Evolutionary conservation across 2,329 filamentous ascomycete genomes (phyloP).

Genomic region (Beauveria australis): DNA sequence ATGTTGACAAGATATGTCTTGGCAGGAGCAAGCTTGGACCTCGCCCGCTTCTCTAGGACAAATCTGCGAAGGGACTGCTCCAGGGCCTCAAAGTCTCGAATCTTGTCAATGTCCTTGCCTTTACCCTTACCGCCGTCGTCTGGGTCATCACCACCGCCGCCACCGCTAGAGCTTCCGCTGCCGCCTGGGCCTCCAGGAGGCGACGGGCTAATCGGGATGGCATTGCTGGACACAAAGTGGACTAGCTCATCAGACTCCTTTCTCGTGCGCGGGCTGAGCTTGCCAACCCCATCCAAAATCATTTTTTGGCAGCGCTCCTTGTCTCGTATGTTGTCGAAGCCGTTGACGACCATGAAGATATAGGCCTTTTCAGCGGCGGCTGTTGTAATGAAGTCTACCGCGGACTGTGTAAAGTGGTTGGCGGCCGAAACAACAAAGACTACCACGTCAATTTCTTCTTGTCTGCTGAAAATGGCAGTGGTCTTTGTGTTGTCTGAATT

Average conservation of each 20-base stretch:
- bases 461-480: slow-evolving; percentile 90
- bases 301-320: slow-evolving; percentile 85
- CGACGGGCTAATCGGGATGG: slow-evolving; percentile 65
- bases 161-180: slow-evolving; percentile 44
- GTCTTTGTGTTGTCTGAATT: slow-evolving; percentile 97
- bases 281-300: slow-evolving; percentile 82
- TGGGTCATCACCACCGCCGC: slow-evolving; percentile 49
- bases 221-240: slow-evolving; percentile 96
- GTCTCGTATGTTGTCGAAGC: slow-evolving; percentile 88
- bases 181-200: slow-evolving; percentile 48
- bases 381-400: slow-evolving; percentile 95
- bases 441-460: slow-evolving; percentile 98
- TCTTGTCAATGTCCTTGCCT: slow-evolving; percentile 80
- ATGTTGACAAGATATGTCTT: slow-evolving; percentile 94
- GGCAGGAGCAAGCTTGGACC: slow-evolving; percentile 90
- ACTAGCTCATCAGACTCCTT: slow-evolving; percentile 91
- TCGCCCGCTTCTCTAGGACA: slow-evolving; percentile 88
- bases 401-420: slow-evolving; percentile 95
- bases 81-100: slow-evolving; percentile 80
- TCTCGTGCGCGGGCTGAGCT: slow-evolving; percentile 83
- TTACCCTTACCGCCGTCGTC: slow-evolving; percentile 61
- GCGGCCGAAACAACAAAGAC: slow-evolving; percentile 97
- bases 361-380: slow-evolving; percentile 96
- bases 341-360: slow-evolving; percentile 98
- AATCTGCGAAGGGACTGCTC: slow-evolving; percentile 86